phyloP scores from a whole-genome alignment of 2,329 filamentous ascomycete species.

The Diaporthe sp. region DNA sequence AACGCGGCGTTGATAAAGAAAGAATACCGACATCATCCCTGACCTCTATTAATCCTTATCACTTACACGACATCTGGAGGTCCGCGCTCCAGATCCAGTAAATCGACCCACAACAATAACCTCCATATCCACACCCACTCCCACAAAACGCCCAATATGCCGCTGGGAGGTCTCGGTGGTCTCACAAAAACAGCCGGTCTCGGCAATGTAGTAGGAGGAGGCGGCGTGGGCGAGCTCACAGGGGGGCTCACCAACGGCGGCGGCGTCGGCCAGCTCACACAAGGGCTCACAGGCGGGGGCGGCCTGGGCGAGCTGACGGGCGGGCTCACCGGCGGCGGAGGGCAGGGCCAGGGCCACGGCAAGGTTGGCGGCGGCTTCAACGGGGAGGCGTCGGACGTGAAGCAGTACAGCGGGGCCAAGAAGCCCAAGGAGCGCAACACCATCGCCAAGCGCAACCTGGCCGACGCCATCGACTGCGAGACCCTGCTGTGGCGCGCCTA shows the following conservation, averaged over 20 bases:
- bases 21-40: neutral
- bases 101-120: conserved; percentile 5
- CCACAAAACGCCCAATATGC: neutral
- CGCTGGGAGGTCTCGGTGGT: conserved; percentile 21
- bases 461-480: conserved; percentile 52
- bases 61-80: conserved; percentile 14
- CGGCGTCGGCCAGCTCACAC: conserved; percentile 1
- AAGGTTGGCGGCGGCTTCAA: conserved; percentile 36
- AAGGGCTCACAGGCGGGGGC: neutral
- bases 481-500: conserved; percentile 54
- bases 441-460: conserved; percentile 54
- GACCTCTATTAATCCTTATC: neutral
- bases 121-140: neutral
- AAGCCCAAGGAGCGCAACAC: conserved; percentile 50
- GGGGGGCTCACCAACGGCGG: conserved; percentile 1
- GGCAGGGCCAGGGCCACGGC: conserved; percentile 2
- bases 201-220: neutral
- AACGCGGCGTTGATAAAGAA: neutral
- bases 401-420: conserved; percentile 42
- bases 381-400: conserved; percentile 38
- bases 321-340: conserved; percentile 30
- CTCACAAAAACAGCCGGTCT: neutral
- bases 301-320: conserved; percentile 18
- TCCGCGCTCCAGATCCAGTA: conserved; percentile 11
- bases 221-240: neutral